phyloP scores from a whole-genome alignment of 2,329 filamentous ascomycete genomes.

The Fusarium sambucinum region DNA sequence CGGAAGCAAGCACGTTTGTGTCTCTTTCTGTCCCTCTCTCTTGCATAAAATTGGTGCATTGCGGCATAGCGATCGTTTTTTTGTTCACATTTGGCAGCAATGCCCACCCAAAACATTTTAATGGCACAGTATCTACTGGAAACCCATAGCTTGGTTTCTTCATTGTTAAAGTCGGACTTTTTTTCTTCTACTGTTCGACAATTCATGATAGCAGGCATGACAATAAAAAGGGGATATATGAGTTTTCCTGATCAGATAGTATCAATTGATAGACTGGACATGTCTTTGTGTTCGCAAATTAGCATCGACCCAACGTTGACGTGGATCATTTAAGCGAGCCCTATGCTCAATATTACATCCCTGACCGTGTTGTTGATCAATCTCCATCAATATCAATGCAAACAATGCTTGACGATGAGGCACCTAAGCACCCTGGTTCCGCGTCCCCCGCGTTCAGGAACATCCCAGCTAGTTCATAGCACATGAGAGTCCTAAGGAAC shows the following conservation, averaged over 20 bases:
- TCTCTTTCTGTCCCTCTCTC: constrained; percentile 1
- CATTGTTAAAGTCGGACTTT: constrained; percentile 9
- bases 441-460: neutral
- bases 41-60: constrained; percentile 40
- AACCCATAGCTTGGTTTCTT: constrained; percentile 8
- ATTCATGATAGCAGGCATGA: constrained; percentile 28
- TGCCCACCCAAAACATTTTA: constrained; percentile 12
- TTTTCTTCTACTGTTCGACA: constrained; percentile 4
- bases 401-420: neutral
- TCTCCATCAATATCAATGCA: constrained; percentile 1
- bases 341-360: neutral
- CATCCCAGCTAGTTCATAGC: neutral
- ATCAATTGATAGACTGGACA: constrained; percentile 23
- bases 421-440: neutral
- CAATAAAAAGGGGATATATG: constrained; percentile 5
- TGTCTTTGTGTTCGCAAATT: constrained; percentile 8
- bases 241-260: constrained; percentile 19
- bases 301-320: neutral
- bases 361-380: constrained; percentile 8
- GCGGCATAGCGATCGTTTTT: constrained; percentile 37
- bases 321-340: neutral
- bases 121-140: constrained; percentile 11
- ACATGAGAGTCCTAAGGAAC: neutral
- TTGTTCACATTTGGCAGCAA: constrained; percentile 18
- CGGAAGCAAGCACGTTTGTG: constrained; percentile 36